Base-by-base conservation (phyloP, 2,329 filamentous ascomycete species). In the Claviceps purpurea region DNA sequence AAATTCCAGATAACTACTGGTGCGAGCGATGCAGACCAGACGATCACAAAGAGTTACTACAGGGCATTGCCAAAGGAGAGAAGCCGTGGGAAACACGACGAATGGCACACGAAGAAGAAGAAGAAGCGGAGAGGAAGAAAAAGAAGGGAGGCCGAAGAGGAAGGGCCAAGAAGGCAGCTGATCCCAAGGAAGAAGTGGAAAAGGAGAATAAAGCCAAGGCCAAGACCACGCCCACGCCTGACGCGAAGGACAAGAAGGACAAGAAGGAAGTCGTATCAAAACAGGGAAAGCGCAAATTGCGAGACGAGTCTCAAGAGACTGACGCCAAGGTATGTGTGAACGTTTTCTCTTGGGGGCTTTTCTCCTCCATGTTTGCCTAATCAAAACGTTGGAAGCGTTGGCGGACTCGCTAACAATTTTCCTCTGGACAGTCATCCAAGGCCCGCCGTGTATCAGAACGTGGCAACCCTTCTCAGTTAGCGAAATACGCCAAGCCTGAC, bases 1-100 rank as follows among this genome's bases (percentile, higher is more conserved):
- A 90, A 61, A 76, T 88, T 52, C 85, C 87, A 34, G 86, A 86
- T 55, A 77, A 87, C 67, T 98, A 98, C 71, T 94, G 85, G 69
- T 98, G 93, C 70, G 93, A 98, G 68, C 74, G 84, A 68, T 97
- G 93, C 72, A 78, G 79, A 50, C 93, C 93, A 0, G 78, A 89
- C 52, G 82, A 90, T 56, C 93, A 98, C 70, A 82, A 81, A 59
- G 82, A 84, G 55, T 79, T 96, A 2, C 70, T 98, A 4, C 84
- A 84, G 11, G 87, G 84, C 53, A 84, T 96, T 52, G 79, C 75
- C 20, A 79, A 78, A 43, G 93, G 91, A 5, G 88, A 95, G 69
- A 85, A 83, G 67, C 86, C 89, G 0, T 97, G 93, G 93, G 85
- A 90, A 63, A 79, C 78, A 50, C 73, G 81, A 40, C 79, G 82